Evolutionary conservation across 2,329 filamentous ascomycete genomes (phyloP).

Genomic region (Apiospora marii): DNA sequence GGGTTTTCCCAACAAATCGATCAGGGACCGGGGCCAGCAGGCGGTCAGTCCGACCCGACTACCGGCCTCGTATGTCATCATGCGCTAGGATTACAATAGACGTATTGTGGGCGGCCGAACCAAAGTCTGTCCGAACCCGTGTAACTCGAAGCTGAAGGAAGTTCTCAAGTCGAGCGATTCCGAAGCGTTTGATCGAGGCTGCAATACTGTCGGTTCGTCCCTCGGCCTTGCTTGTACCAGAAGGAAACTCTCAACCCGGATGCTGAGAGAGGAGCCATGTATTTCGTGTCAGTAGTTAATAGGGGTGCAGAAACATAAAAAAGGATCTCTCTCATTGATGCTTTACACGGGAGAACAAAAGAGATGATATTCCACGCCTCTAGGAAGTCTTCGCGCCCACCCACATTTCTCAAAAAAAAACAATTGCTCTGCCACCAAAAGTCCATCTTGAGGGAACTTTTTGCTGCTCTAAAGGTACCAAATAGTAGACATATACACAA

Average conservation of each 20-base stretch:
- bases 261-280: neutral
- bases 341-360: slow-evolving; percentile 32
- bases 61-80: neutral
- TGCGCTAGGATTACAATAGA: neutral
- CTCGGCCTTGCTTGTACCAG: neutral
- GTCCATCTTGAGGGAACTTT: slow-evolving; percentile 21
- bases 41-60: neutral
- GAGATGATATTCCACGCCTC: slow-evolving; percentile 22
- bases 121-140: neutral
- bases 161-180: neutral
- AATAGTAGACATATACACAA: slow-evolving; percentile 33
- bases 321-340: slow-evolving; percentile 28
- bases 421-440: slow-evolving; percentile 21
- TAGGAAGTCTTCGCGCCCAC: slow-evolving; percentile 17
- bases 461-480: slow-evolving; percentile 29
- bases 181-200: neutral
- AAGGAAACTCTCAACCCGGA: neutral
- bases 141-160: neutral
- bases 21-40: neutral
- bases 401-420: slow-evolving; percentile 18
- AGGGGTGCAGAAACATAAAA: neutral
- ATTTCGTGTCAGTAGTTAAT: neutral
- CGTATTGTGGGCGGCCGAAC: neutral
- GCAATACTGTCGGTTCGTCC: neutral
- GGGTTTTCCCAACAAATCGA: slow-evolving; percentile 3